Evolutionary conservation across 495 filamentous ascomycete genomes (phyloP).

Genomic region (Evernia prunastri): DNA sequence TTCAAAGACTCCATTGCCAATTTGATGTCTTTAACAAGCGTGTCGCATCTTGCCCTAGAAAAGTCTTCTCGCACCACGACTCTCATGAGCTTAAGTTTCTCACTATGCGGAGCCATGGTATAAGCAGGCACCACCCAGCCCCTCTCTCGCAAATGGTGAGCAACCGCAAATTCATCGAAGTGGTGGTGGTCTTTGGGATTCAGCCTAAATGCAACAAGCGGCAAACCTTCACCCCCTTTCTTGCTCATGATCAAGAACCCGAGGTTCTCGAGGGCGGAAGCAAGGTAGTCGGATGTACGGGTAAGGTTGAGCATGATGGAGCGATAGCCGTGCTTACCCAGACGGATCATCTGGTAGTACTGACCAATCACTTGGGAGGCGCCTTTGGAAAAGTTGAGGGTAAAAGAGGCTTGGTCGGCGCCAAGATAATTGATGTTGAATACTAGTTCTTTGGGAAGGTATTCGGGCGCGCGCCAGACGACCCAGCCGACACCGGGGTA

Average conservation of each 20-base stretch:
- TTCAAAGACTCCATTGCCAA: constrained; percentile 60
- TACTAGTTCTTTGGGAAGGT: constrained; percentile 79
- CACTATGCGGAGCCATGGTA: constrained; percentile 83
- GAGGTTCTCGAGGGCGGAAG: constrained; percentile 56
- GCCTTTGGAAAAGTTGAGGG: constrained; percentile 93
- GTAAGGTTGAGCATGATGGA: constrained; percentile 85
- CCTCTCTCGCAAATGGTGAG: constrained; percentile 72
- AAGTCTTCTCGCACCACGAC: constrained; percentile 90
- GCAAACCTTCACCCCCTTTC: constrained; percentile 64
- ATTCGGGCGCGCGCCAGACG: constrained; percentile 78
- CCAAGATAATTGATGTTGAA: constrained; percentile 98
- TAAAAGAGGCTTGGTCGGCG: constrained; percentile 91
- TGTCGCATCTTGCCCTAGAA: constrained; percentile 65
- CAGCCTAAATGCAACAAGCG: constrained; percentile 79
- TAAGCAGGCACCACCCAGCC: constrained; percentile 92
- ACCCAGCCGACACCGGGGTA: constrained; percentile 94
- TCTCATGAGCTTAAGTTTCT: constrained; percentile 75
- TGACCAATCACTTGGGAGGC: constrained; percentile 89
- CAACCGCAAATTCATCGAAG: constrained; percentile 77
- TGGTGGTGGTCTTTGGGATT: constrained; percentile 49
- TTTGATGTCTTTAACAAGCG: constrained; percentile 65
- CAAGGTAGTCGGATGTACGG: constrained; percentile 73
- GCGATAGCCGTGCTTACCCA: constrained; percentile 82
- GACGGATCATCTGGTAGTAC: constrained; percentile 90
- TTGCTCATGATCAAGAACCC: constrained; percentile 85